phyloP scores from a whole-genome alignment of 352 stramenopile species.

The Phytophthora tentaculata region DNA sequence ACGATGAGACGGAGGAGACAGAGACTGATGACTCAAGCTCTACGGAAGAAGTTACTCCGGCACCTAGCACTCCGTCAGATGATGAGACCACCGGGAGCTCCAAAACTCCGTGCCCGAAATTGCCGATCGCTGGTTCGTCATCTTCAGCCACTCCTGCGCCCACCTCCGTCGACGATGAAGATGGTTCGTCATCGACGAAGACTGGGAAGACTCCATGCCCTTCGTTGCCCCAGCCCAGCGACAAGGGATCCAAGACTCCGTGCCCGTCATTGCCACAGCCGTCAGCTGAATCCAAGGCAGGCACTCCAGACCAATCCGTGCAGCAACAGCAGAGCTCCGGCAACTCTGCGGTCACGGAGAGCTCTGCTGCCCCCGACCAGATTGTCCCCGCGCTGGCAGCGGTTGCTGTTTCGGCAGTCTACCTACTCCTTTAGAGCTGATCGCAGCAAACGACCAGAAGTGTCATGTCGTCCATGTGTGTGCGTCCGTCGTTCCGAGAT shows the following conservation, averaged over 20 bases:
- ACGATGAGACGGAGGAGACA: slow-evolving; percentile 22
- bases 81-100: slow-evolving; percentile 10
- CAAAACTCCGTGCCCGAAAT: slow-evolving; percentile 26
- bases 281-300: slow-evolving; percentile 7
- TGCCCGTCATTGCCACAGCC: slow-evolving; percentile 39
- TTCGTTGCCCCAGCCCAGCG: slow-evolving; percentile 16
- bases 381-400: slow-evolving; percentile 33
- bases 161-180: slow-evolving; percentile 31
- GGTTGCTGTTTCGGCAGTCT: slow-evolving; percentile 44
- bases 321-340: slow-evolving; percentile 32
- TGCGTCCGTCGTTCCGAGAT: slow-evolving; percentile 36
- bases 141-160: slow-evolving; percentile 37
- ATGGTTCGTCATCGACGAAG: slow-evolving; percentile 20
- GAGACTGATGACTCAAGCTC: slow-evolving; percentile 13
- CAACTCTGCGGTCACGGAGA: slow-evolving; percentile 23
- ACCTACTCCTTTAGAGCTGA: slow-evolving; percentile 52
- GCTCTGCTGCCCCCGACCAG: slow-evolving; percentile 40
- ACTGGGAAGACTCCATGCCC: slow-evolving; percentile 35
- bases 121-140: slow-evolving; percentile 29
- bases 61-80: slow-evolving; percentile 18
- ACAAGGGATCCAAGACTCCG: slow-evolving; percentile 21
- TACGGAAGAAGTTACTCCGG: slow-evolving; percentile 25
- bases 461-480: slow-evolving; percentile 30
- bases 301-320: slow-evolving; percentile 17
- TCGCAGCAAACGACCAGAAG: neutral